Evolutionary conservation across 768 basidiomycete species (phyloP), one percentile per base, ranked within the genome.

Genomic region (Guyanaporus albipodus): DNA sequence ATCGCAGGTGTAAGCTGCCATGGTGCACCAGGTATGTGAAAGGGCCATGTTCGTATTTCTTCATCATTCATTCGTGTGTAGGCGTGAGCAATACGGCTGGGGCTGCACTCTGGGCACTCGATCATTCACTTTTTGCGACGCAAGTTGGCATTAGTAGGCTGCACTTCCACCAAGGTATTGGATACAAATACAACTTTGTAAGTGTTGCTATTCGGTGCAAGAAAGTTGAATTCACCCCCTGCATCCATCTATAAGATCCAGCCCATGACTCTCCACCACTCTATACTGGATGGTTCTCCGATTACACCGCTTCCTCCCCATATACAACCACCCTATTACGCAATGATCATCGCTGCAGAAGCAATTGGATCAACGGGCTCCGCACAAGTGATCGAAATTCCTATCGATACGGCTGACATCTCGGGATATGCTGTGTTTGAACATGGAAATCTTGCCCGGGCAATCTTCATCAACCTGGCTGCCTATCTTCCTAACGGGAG

Each of bases 61-160:
- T 35, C 17, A 18, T 18, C 21, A 27, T 32, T 41, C 21, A 34
- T 54, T 10, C 8, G 4, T 49, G 35, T 14, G 70, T 75, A 36
- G 78, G 78, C 3, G 82, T 83, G 9, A 82, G 80, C 58, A 82
- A 86, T 57, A 78, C 77, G 1, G 83, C 78, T n/a, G 85, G 83
- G 12, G 82, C 83, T 0, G 79, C 81, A 15, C 62, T 87, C 17
- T 87, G 84, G 84, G 70, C 74, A 10, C 64, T 85, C 48, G 83
- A 87, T 59, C 84, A 86, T 60, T 68, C 74, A 2, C 66, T 87
- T 4, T 82, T 74, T 55, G 79, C 81, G 58, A 64, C 77, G 2
- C 75, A 76, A 51, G 61, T 81, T 9, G 79, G 78, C 4, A 75
- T 82, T 22, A 70, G 73, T 23, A 69, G 74, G 40, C 50, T 82